A percentile compares a stretch with the other conserved stretches of the same genome.
These are phyloP conservation scores for Pholiota microspora DNA, from an alignment of 768 basidiomycete genomes.

Conservation along the genomic window DNA sequence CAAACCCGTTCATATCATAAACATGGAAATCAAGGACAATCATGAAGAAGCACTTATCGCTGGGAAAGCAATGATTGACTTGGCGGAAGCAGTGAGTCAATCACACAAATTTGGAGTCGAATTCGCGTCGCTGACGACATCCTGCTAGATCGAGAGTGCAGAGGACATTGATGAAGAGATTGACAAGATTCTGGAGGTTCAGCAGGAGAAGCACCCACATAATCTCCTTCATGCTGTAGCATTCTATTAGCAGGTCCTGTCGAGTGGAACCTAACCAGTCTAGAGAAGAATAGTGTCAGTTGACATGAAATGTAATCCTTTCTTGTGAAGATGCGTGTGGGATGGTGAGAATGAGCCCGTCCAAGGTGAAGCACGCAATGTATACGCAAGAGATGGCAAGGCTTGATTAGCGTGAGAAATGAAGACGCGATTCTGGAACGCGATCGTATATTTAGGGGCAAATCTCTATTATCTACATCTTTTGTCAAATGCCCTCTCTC, in stretches of 20 bases:
- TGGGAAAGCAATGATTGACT: slow-evolving; percentile 90
- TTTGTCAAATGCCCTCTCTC: slow-evolving; percentile 44
- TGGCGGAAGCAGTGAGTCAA: slow-evolving; percentile 79
- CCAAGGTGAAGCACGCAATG: slow-evolving; percentile 39
- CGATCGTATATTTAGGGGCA: slow-evolving; percentile 16
- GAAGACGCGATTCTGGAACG: slow-evolving; percentile 49
- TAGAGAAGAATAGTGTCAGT: slow-evolving; percentile 1
- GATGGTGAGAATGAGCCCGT: not conserved
- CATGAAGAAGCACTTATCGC: slow-evolving; percentile 98
- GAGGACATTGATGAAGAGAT: slow-evolving; percentile 92
- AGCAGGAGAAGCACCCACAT: slow-evolving; percentile 91
- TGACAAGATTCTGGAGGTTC: slow-evolving; percentile 76
- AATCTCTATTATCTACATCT: slow-evolving; percentile 8
- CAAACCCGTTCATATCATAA: slow-evolving; percentile 92
- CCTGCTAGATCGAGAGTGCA: slow-evolving; percentile 73
- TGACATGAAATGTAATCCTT: slow-evolving; percentile 5
- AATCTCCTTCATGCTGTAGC: slow-evolving; percentile 87
- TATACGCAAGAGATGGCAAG: slow-evolving; percentile 31
- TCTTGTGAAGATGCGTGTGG: not conserved
- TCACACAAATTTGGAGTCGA: not conserved
- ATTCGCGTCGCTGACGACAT: slow-evolving; percentile 9
- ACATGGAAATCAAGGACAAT: slow-evolving; percentile 98
- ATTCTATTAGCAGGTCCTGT: slow-evolving; percentile 69
- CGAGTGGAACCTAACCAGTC: not conserved
- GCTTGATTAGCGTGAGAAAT: slow-evolving; percentile 54